Base-by-base conservation (phyloP, 2,329 filamentous ascomycete species). In the Epichloe scottii region DNA sequence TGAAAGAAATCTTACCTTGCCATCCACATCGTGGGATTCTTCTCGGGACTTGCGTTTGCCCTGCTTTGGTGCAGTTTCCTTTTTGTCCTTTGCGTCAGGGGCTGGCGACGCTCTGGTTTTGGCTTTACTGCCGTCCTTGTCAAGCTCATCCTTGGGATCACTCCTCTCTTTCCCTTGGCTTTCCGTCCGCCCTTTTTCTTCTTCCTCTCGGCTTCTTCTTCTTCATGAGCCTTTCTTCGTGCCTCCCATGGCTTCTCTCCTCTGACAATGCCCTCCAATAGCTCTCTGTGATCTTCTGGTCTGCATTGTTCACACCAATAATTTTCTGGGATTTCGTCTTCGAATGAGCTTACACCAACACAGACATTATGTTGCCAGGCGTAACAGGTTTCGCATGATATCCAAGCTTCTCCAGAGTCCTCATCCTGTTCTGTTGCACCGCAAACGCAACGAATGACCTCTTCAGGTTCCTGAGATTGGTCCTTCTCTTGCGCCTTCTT, bases 321-420 rank as follows among this genome's bases (percentile, higher is more conserved):
- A 67, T 87, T 77, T 54, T 86, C 86, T 33, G 87, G 85, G 51
- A 88, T 76, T 61, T 90, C 81, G 53, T 90, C 86, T 34, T 84
- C 80, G 59, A 87, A 89, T 45, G 84, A 81, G 61, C 78, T 82
- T 64, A 96, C 80, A 49, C 88, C 89, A 74, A 98, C 88, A 65
- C 93, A 98, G 56, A 94, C 84, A 62, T 96, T 96, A 69, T 98
- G 93, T 69, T 98, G 93, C 93, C 93, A 98, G 41, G 85, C 91
- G 46, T 81, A 82, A 68, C 93, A 98, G 45, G 79, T 81, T 67
- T 98, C 93, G 72, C 93, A 98, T 54, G 87, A 89, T 61, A 98
- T 95, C 89, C 95, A 97, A 49, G 89, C 84, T 60, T 93, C 85
- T 57, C 86, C 87, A 14, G 87, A 84, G 59, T 94, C 87, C 58